These are phyloP conservation scores for Eimeria acervulina DNA, from an alignment of 169 alveolate genomes.

Conservation along the genomic window DNA sequence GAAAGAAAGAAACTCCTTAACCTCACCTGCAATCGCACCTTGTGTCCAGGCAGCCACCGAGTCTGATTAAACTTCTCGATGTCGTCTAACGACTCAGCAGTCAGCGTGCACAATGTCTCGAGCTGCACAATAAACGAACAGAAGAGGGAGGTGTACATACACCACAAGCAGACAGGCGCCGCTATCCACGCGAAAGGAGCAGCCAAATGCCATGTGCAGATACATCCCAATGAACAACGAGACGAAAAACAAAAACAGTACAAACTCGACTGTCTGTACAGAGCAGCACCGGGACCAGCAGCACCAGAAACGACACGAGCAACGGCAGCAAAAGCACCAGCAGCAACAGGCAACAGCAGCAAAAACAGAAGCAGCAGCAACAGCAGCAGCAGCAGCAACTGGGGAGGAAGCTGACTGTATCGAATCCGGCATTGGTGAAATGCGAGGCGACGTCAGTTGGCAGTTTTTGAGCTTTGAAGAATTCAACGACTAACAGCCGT, in stretches of 20 bases:
- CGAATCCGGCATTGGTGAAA: conserved; percentile 94
- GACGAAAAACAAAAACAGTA: not conserved
- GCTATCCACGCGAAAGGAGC: not conserved
- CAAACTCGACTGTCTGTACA: too few species aligned
- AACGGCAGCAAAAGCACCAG: not conserved
- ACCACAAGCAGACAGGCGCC: not conserved
- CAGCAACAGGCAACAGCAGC: not conserved
- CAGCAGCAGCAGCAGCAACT: not conserved
- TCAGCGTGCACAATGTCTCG: conserved; percentile 92
- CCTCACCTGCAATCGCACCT: conserved; percentile 86
- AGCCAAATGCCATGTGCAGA: not conserved
- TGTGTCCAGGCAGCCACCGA: conserved; percentile 95
- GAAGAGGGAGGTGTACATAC: not conserved
- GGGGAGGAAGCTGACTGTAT: conserved; percentile 84
- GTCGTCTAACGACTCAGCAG: conserved; percentile 92
- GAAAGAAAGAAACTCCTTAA: too few species aligned
- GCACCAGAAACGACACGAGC: not conserved
- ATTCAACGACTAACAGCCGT: conserved; percentile 91
- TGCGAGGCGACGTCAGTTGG: conserved; percentile 93
- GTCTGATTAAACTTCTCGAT: conserved; percentile 92
- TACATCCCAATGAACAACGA: too few species aligned
- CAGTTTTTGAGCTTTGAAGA: conserved; percentile 91
- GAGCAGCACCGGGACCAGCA: not conserved
- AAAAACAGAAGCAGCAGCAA: not conserved
- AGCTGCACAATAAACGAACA: conserved; percentile 78